Evolutionary conservation across 2,329 filamentous ascomycete species (phyloP).

Genomic region (Dichotomopilus funicola): DNA sequence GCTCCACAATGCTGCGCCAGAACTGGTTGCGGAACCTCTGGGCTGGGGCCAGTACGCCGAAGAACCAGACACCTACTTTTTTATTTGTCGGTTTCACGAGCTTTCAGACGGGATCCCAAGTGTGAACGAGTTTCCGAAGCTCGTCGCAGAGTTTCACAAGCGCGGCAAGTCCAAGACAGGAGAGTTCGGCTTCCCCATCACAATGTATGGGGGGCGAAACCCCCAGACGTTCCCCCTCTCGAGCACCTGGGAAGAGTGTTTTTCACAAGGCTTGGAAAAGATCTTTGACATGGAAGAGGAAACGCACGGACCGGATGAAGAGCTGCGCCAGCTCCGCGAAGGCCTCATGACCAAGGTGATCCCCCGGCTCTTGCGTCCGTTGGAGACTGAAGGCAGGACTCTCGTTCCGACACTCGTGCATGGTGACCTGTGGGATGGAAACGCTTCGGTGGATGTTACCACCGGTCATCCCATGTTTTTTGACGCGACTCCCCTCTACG

Average conservation of each 20-base stretch:
- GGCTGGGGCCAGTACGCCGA: not conserved
- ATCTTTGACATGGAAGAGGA: conserved; percentile 1
- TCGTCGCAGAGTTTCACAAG: conserved; percentile 2
- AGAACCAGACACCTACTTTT: not conserved
- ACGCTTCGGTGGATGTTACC: not conserved
- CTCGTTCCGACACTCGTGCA: conserved; percentile 2
- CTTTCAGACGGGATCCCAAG: not conserved
- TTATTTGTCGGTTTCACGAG: conserved; percentile 1
- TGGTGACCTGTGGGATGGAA: conserved; percentile 6
- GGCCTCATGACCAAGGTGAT: conserved; percentile 6
- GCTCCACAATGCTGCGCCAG: conserved; percentile 28
- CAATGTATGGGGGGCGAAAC: conserved; percentile 2
- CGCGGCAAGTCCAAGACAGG: not conserved
- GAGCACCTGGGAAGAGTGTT: conserved; percentile 4
- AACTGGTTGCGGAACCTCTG: conserved; percentile 31
- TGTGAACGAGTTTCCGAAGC: not conserved
- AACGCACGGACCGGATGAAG: not conserved
- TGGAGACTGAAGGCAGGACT: not conserved
- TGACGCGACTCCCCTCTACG: conserved; percentile 5
- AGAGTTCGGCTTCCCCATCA: conserved; percentile 5
- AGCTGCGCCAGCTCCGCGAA: not conserved
- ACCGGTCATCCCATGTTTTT: not conserved
- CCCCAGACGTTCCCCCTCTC: conserved; percentile 1
- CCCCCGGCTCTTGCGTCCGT: conserved; percentile 3
- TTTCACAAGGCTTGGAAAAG: not conserved